Evolutionary conservation across 1,284 basidiomycete species (phyloP).

Genomic region (Ceratobasidium sp.): DNA sequence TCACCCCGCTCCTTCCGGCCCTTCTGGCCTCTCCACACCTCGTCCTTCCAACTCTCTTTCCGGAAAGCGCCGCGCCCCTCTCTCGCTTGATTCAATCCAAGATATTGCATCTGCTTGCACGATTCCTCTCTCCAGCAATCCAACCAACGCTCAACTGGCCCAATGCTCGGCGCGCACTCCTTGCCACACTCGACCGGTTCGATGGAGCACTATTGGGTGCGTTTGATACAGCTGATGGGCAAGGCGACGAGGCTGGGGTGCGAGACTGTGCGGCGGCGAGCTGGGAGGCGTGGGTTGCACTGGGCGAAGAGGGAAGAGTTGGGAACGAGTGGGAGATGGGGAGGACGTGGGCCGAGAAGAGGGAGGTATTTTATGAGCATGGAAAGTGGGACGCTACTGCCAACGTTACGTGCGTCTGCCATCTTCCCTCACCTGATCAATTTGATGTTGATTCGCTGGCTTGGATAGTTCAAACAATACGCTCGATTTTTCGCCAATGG

Average conservation of each 20-base stretch:
- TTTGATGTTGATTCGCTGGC: slow-evolving; percentile 51
- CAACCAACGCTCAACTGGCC: slow-evolving; percentile 77
- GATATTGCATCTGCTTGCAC: slow-evolving; percentile 72
- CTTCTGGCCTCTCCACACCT: slow-evolving; percentile 63
- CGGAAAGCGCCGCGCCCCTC: slow-evolving; percentile 58
- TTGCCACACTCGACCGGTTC: slow-evolving; percentile 85
- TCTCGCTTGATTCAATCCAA: slow-evolving; percentile 65
- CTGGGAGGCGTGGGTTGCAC: slow-evolving; percentile 78
- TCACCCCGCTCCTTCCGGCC: slow-evolving; percentile 68
- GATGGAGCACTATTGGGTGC: slow-evolving; percentile 83
- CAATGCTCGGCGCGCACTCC: slow-evolving; percentile 70
- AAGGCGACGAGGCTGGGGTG: slow-evolving; percentile 78
- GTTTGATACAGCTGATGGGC: slow-evolving; percentile 84
- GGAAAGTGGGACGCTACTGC: slow-evolving; percentile 80
- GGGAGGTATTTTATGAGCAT: slow-evolving; percentile 91
- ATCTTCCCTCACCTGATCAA: neutral
- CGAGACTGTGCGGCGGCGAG: slow-evolving; percentile 79
- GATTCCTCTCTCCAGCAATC: slow-evolving; percentile 71
- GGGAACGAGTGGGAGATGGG: slow-evolving; percentile 88
- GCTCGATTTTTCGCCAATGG: slow-evolving; percentile 93
- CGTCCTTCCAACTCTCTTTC: slow-evolving; percentile 66
- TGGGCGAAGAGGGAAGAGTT: slow-evolving; percentile 46
- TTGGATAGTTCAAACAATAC: slow-evolving; percentile 52
- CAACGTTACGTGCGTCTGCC: slow-evolving; percentile 79
- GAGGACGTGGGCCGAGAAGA: slow-evolving; percentile 91